Percentiles rank a stretch among this genome's conserved stretches.
These are phyloP conservation scores for Komagataea norvegica DNA, from an alignment of 1,139 yeast genomes.

Conservation along the genomic window DNA sequence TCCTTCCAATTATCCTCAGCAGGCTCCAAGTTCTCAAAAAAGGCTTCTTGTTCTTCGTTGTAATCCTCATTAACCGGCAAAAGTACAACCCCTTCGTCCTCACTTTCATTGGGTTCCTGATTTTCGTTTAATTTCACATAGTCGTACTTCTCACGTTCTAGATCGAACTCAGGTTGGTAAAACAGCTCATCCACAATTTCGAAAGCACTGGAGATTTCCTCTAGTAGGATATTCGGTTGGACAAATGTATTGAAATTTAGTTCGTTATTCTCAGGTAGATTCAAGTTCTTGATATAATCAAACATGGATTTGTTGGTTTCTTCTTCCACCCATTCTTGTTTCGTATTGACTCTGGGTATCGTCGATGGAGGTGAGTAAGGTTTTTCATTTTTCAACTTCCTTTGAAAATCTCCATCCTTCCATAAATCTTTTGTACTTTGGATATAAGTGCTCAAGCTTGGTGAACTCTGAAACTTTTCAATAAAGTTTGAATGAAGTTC, in stretches of 20 bases:
- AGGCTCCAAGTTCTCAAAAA: neutral
- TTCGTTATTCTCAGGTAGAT: slow-evolving; percentile 9
- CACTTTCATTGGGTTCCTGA: slow-evolving; percentile 2
- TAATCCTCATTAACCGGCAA: slow-evolving; percentile 9
- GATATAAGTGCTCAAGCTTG: slow-evolving; percentile 35
- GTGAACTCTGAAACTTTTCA: slow-evolving; percentile 30
- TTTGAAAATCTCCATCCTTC: slow-evolving; percentile 55
- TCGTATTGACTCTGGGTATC: slow-evolving; percentile 7
- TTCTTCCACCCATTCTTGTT: slow-evolving; percentile 37
- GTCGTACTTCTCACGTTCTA: slow-evolving; percentile 9
- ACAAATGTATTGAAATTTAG: slow-evolving; percentile 15
- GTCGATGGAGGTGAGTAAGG: slow-evolving; percentile 26
- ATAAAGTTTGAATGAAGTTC: slow-evolving; percentile 47
- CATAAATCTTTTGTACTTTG: slow-evolving; percentile 59
- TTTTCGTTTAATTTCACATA: slow-evolving; percentile 1
- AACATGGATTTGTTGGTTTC: slow-evolving; percentile 33
- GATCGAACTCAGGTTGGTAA: slow-evolving; percentile 23
- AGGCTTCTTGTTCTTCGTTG: slow-evolving; percentile 18
- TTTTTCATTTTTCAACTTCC: slow-evolving; percentile 38
- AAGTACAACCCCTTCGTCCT: slow-evolving; percentile 1
- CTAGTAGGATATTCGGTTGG: slow-evolving; percentile 15
- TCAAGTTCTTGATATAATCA: slow-evolving; percentile 26
- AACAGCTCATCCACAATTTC: slow-evolving; percentile 27
- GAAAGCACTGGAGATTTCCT: slow-evolving; percentile 21
- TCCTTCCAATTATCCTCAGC: slow-evolving; percentile 7